A percentile compares a stretch with the other conserved stretches of the same genome.
Evolutionary conservation across 129 eudicot genomes (phyloP).

Genomic region (Artemisia annua): DNA sequence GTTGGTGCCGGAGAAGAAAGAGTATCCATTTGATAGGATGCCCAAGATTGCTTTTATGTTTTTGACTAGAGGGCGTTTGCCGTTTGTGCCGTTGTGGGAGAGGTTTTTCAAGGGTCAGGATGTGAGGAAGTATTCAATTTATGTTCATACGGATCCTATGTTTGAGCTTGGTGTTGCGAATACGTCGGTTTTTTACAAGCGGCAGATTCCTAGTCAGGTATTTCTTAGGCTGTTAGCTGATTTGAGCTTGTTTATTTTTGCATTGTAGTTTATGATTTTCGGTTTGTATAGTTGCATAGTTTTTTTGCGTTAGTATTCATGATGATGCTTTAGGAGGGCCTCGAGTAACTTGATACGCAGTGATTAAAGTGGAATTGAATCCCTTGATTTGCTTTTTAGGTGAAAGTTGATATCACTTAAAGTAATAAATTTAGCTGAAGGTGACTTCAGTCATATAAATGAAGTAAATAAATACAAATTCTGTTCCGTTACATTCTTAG

Average conservation of each 20-base stretch:
- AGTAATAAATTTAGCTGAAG: not conserved
- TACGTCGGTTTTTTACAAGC: constrained; percentile 58
- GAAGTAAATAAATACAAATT: not conserved
- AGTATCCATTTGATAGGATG: constrained; percentile 64
- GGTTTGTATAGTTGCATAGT: not conserved
- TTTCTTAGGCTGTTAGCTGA: not conserved
- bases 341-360: not conserved
- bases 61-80: constrained; percentile 73
- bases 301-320: too few relatives aligned
- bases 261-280: too few relatives aligned
- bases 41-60: constrained; percentile 95
- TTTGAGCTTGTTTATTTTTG: not conserved
- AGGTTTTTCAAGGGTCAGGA: constrained; percentile 69
- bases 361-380: not conserved
- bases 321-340: not conserved
- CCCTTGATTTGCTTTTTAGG: not conserved
- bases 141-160: constrained; percentile 68
- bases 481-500: not conserved
- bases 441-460: not conserved
- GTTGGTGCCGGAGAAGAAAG: constrained; percentile 59
- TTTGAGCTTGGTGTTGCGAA: constrained; percentile 50
- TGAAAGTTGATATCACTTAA: not conserved
- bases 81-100: constrained; percentile 89
- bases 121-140: constrained; percentile 56
- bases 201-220: constrained; percentile 94